Evolutionary conservation across 305 asterid genomes (phyloP), one percentile per base, ranked within the genome.

Genomic region (Caryopteris hybrid): DNA sequence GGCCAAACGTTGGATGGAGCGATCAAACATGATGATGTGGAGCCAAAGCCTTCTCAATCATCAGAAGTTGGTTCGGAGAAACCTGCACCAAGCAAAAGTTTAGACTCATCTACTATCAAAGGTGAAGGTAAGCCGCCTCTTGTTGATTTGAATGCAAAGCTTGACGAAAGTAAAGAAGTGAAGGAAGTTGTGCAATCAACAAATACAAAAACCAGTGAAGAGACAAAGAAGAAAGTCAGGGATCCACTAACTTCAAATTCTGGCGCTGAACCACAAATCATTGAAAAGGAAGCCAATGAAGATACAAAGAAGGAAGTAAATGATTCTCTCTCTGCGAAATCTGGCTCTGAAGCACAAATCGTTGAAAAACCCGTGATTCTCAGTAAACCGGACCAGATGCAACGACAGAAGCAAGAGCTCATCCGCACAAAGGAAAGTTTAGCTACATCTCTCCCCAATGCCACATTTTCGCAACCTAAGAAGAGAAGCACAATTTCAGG

Each of bases 111-210:
- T 20, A 16, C 39, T 54, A 48, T 29, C 34, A 71, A 66, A 55
- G 66, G 13, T 7, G 68, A 60, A 52, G 13, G 38, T 9, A 68
- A 53, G 27, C 65, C 78, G 42, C 55, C n/a, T n/a, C n/a, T 46
- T n/a, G 16, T 25, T 16, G 45, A 68, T 50, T 50, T 71, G 34
- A 78, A 59, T 52, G 64, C 63, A 23, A 77, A 79, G 60, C 80
- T 71, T 12, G 76, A 73, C 16, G 84, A 64, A 64, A 54, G 64
- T 64, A 76, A 75, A 72, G 82, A 85, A 31, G 82, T 76, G 73
- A 77, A 78, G 54, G 86, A 81, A 61, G 79, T 76, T 9, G 61
- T 27, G 60, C 71, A 78, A 69, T 77, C 70, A 31, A 67, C 63
- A 7, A 64, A 45, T 13, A 60, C n/a, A 12, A 54, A 72, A 66